Base-by-base conservation (phyloP, 208 protist species). In the Crithidia mellificae region DNA sequence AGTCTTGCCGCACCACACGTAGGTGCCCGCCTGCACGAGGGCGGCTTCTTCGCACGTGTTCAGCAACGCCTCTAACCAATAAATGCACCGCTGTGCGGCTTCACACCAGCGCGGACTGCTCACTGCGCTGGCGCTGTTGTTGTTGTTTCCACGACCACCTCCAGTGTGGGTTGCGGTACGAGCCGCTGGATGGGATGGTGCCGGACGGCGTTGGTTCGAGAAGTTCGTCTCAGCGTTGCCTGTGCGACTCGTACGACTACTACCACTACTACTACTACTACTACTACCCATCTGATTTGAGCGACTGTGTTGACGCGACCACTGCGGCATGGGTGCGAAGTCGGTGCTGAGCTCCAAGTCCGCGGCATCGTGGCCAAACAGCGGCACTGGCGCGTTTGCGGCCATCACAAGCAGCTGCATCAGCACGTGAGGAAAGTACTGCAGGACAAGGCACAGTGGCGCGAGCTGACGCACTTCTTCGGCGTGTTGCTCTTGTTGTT, bases 391-490 rank as follows among this genome's bases (percentile, higher is more conserved):
- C 32, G 68, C 36, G 57, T 63, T 64, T 4, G 75, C 20, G n/a
- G 68, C 69, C 2, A 80, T 20, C 6, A 72, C 58, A 4, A 80
- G 63, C 38, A 83, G 65, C 56, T 83, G 73, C 24, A 54, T 54
- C 38, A 83, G 58, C 3, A 64, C 56, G 0, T 15, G n/a, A 6
- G 78, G 34, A 0, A 80, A 49, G 58, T 70, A 67, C 38, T 57
- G 38, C 27, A 81, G 20, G 2, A 81, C 36, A 15, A 81, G 34
- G 34, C 76, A 67, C 34, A 81, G 52, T 14, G 68, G 54, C 32
- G 62, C 61, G 34, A 63, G 61, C 38, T 62, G 61, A n/a, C 25
- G 62, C 1, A 56, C 59, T 27, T 65, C 56, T n/a, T 62, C 65
- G 4, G 14, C 14, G 8, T 17, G 41, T 15, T 46, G 8, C 41